Base-by-base conservation (phyloP, 2,329 filamentous ascomycete genomes). In the Setomelanomma holmii region DNA sequence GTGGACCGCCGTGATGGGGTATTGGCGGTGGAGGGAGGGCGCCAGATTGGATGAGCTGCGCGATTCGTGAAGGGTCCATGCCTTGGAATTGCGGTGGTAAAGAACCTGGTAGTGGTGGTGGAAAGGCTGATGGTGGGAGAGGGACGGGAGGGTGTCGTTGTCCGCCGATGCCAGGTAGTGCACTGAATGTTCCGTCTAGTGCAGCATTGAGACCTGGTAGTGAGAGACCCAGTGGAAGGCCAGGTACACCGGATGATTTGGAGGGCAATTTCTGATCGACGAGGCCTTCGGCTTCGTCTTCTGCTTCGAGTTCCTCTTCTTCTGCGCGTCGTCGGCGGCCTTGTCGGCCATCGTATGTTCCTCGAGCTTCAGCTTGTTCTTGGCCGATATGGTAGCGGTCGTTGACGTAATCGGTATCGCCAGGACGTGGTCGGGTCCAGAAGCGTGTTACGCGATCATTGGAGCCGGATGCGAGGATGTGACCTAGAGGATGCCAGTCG, bases 371-470 rank as follows among this genome's bases (percentile, higher is more conserved):
- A 21, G 93, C 93, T 0, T 92, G 93, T 6, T 90, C 87, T 75
- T 97, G 93, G 42, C 95, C 95, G 58, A 98, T 95, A 71, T 99
- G 95, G 74, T 96, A 97, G 52, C 92, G 86, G 76, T 99, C 95
- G 68, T 93, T 92, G 76, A 91, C 84, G 64, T 89, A 89, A 46
- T 89, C 87, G n/a, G 83, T 84, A 62, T 97, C 93, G 42, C 95
- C 95, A 1, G 95, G 95, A 41, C 95, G 83, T 14, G 91, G 86
- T 36, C 95, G 88, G 3, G 93, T 92, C 95, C 95, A 99, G 79
- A 99, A 99, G 41, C 95, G 88, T 2, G 95, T 98, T 56, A 96
- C 93, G 35, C 95, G 89, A 74, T 99, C 95, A 74, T 99, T 98
- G 10, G 93, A 96, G 11, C 95, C 95, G 1, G 93, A 96, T 0